Conservation (phyloP, 1,284 basidiomycete genomes). For the Rugosomyces carneus region DNA sequence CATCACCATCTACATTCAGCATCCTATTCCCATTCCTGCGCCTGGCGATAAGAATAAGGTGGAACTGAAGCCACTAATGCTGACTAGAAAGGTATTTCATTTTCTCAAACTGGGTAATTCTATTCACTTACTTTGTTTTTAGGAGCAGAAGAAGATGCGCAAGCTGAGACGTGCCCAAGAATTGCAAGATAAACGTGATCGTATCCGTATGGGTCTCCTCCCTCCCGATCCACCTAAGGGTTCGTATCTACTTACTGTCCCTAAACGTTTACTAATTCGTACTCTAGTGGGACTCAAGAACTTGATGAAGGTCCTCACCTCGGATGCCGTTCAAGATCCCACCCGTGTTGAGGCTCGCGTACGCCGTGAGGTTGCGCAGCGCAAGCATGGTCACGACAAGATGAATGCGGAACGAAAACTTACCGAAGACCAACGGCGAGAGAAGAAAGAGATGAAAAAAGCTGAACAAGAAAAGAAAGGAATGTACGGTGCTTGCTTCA, state of each 20-base stretch:
- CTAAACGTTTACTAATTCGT: conserved; percentile 3
- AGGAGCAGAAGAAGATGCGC: conserved; percentile 97
- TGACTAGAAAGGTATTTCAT: conserved; percentile 78
- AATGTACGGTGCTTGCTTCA: conserved; percentile 83
- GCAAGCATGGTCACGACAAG: conserved; percentile 87
- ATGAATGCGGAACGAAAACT: conserved; percentile 90
- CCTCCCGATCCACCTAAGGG: conserved; percentile 96
- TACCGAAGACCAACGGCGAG: conserved; percentile 82
- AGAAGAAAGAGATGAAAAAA: conserved; percentile 84
- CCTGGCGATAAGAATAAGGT: conserved; percentile 81
- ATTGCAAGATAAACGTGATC: conserved; percentile 91
- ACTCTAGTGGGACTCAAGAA: conserved; percentile 84
- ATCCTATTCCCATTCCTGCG: conserved; percentile 94
- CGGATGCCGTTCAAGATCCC: conserved; percentile 94
- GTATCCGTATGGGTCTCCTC: conserved; percentile 92
- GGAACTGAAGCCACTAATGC: conserved; percentile 75
- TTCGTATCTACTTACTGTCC: conserved; percentile 25
- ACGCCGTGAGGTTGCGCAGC: conserved; percentile 85
- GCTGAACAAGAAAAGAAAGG: conserved; percentile 85
- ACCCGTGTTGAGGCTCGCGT: conserved; percentile 97
- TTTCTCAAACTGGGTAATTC: no score
- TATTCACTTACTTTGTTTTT: conserved; percentile 10
- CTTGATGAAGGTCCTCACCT: conserved; percentile 96
- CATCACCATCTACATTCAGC: conserved; percentile 90
- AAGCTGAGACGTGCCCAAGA: conserved; percentile 85